phyloP scores from a whole-genome alignment of 176 grass and related monocot species.

The Carex kokanica region DNA sequence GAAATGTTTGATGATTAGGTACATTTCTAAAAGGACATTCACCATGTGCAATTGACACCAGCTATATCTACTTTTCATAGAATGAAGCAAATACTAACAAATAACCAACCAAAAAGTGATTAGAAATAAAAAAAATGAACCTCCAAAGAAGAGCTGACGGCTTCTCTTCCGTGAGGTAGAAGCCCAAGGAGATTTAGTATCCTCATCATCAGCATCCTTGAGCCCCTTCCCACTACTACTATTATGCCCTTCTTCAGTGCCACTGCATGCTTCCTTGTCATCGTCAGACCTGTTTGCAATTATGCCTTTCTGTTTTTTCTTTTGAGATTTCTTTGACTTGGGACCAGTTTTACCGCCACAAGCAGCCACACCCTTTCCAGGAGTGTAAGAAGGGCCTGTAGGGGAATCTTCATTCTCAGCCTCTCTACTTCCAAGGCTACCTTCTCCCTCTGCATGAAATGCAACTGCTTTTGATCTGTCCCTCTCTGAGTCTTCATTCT shows the following conservation, averaged over 20 bases:
- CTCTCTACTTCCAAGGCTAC: constrained; percentile 83
- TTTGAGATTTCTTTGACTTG: constrained; percentile 54
- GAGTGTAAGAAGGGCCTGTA: constrained; percentile 41
- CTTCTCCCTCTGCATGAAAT: constrained; percentile 66
- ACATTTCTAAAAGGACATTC: constrained; percentile 22
- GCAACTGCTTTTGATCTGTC: constrained; percentile 72
- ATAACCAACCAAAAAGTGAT: neutral
- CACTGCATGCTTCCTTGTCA: constrained; percentile 97
- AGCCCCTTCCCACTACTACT: constrained; percentile 37
- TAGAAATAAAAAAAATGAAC: constrained; percentile 29
- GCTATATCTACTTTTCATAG: constrained; percentile 18
- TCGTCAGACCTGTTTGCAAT: constrained; percentile 46
- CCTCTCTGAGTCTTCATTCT: constrained; percentile 79
- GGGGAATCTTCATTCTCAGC: constrained; percentile 67
- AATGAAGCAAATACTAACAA: constrained; percentile 17
- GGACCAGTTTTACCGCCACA: constrained; percentile 44
- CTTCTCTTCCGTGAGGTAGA: constrained; percentile 65
- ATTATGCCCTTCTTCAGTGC: constrained; percentile 78
- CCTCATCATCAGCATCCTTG: constrained; percentile 52
- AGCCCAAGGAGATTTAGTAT: constrained; percentile 53
- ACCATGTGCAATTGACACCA: neutral
- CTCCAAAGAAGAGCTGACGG: constrained; percentile 74
- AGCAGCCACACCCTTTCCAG: constrained; percentile 43
- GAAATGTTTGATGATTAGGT: constrained; percentile 15
- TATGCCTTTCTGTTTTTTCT: constrained; percentile 49